Conservation (phyloP, 1,284 basidiomycete genomes). For the Mycena citricolor region DNA sequence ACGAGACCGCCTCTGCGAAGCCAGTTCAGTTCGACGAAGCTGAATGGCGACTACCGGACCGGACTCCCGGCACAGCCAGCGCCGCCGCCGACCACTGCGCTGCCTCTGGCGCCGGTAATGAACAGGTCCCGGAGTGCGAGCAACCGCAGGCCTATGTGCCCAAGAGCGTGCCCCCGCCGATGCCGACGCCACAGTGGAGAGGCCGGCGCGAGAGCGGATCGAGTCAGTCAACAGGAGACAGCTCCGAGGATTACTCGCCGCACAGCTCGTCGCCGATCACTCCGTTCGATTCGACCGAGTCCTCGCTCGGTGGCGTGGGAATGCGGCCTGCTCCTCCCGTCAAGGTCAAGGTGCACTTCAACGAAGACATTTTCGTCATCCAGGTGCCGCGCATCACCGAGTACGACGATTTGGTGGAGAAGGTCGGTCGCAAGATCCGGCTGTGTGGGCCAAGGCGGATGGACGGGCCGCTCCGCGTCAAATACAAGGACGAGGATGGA, state of each 20-base stretch:
- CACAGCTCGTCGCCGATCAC: constrained; percentile 80
- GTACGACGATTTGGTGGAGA: constrained; percentile 82
- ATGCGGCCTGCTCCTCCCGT: constrained; percentile 53
- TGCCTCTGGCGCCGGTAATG: constrained; percentile 27
- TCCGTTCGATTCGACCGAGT: constrained; percentile 83
- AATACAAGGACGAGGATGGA: constrained; percentile 91
- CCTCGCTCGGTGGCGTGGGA: constrained; percentile 57
- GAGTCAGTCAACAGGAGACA: constrained; percentile 68
- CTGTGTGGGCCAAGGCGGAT: constrained; percentile 78
- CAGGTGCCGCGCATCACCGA: constrained; percentile 79
- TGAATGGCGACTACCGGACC: constrained; percentile 54
- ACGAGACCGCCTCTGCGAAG: constrained; percentile 58
- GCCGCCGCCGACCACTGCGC: constrained; percentile 26
- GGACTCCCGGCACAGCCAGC: constrained; percentile 15
- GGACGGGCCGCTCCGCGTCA: constrained; percentile 77
- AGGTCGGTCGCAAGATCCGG: constrained; percentile 90
- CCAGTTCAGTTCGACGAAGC: constrained; percentile 69
- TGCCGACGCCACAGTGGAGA: constrained; percentile 58
- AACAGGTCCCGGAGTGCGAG: constrained; percentile 72
- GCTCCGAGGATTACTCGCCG: constrained; percentile 78
- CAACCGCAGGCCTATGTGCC: constrained; percentile 68
- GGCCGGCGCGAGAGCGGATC: constrained; percentile 76
- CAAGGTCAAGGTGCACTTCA: constrained; percentile 86
- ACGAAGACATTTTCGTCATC: constrained; percentile 90
- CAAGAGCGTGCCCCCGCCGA: constrained; percentile 53